These are phyloP conservation scores for Sarocladium oryzae DNA, from an alignment of 2,329 filamentous ascomycete genomes.

Conservation along the genomic window DNA sequence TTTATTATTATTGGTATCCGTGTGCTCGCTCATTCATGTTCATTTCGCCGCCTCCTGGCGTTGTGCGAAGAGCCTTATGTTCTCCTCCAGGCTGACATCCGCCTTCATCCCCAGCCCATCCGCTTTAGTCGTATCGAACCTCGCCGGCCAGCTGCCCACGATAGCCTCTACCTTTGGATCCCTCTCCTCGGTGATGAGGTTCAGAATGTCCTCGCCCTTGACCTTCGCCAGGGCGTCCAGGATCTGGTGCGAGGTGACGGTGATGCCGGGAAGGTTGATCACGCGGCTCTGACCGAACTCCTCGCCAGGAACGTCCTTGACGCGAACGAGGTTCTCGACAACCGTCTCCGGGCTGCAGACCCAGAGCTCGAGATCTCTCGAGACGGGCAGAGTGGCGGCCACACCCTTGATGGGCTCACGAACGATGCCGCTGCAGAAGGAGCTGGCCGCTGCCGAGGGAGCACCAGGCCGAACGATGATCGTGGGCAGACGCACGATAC, in stretches of 20 bases:
- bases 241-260: slow-evolving; percentile 47
- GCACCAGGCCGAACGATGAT: slow-evolving; percentile 51
- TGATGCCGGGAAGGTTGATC: slow-evolving; percentile 46
- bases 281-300: slow-evolving; percentile 32
- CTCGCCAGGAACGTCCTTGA: slow-evolving; percentile 33
- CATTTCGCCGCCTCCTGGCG: neutral
- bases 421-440: slow-evolving; percentile 56
- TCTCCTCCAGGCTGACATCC: slow-evolving; percentile 34
- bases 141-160: slow-evolving; percentile 47
- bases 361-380: slow-evolving; percentile 40
- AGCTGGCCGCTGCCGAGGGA: slow-evolving; percentile 52
- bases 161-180: slow-evolving; percentile 41
- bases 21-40: too few species aligned
- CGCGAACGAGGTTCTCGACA: slow-evolving; percentile 40
- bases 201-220: slow-evolving; percentile 37
- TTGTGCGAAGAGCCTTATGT: slow-evolving; percentile 16
- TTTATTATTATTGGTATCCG: too few species aligned
- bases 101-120: slow-evolving; percentile 42
- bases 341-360: slow-evolving; percentile 45
- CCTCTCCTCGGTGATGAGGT: slow-evolving; percentile 38
- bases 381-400: slow-evolving; percentile 39
- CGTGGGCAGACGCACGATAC: slow-evolving; percentile 50
- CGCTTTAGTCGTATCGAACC: slow-evolving; percentile 45
- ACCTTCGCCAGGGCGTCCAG: slow-evolving; percentile 42
- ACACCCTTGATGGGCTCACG: slow-evolving; percentile 45